Conservation (phyloP, 805 yeast genomes). For the Sugiyamaella marilandica region DNA sequence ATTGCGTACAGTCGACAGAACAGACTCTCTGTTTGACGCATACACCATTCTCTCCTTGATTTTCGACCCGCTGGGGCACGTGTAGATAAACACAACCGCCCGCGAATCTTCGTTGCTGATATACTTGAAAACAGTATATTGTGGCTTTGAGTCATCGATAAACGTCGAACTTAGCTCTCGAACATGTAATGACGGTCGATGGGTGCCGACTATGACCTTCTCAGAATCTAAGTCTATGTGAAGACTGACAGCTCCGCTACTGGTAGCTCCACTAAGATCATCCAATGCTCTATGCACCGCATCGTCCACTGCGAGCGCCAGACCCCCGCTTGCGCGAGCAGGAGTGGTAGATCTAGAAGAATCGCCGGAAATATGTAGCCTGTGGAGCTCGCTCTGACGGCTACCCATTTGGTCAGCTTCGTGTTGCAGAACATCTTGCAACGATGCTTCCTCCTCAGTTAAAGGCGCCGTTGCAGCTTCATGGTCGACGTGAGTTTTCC, state of each 20-base stretch:
- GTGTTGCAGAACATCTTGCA: constrained; percentile 36
- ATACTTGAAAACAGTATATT: constrained; percentile 40
- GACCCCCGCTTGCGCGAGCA: constrained; percentile 19
- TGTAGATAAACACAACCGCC: constrained; percentile 57
- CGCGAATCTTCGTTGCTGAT: constrained; percentile 25
- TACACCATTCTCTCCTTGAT: constrained; percentile 90
- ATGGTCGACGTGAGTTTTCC: constrained; percentile 38
- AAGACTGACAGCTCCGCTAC: constrained; percentile 20
- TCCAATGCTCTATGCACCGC: constrained; percentile 23
- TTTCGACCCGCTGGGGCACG: constrained; percentile 87
- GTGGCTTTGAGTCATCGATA: constrained; percentile 46
- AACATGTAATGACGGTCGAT: constrained; percentile 22
- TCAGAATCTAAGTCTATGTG: constrained; percentile 49
- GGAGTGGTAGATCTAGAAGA: background rate
- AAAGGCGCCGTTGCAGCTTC: constrained; percentile 43
- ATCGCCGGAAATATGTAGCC: constrained; percentile 17
- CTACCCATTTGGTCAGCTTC: constrained; percentile 37
- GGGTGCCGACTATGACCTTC: constrained; percentile 38
- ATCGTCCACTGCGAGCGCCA: constrained; percentile 17
- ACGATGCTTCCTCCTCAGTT: constrained; percentile 49
- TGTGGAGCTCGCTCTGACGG: constrained; percentile 17
- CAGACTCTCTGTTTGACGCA: constrained; percentile 60
- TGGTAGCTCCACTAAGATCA: constrained; percentile 18
- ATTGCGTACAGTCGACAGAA: constrained; percentile 15
- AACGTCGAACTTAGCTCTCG: constrained; percentile 28